These are phyloP conservation scores for Scalesia atractyloides DNA, from an alignment of 129 eudicot species.

Conservation along the genomic window DNA sequence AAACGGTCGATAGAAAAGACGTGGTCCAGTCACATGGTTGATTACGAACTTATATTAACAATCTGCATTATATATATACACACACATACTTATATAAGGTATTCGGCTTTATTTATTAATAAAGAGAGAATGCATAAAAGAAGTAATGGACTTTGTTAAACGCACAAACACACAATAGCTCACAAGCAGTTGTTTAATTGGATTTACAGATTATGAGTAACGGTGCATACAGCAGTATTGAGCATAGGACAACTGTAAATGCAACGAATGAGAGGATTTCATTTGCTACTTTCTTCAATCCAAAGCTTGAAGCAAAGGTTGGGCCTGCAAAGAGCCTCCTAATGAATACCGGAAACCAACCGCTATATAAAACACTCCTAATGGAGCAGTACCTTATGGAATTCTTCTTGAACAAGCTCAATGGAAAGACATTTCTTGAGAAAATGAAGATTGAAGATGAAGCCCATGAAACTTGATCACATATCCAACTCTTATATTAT, in stretches of 20 bases:
- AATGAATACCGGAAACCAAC: conserved; percentile 23
- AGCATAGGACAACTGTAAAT: conserved; percentile 47
- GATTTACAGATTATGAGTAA: conserved; percentile 44
- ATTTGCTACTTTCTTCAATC: conserved; percentile 44
- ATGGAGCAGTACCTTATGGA: conserved; percentile 41
- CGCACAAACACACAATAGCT: neutral
- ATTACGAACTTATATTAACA: too few species aligned
- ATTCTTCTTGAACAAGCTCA: conserved; percentile 46
- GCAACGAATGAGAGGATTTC: conserved; percentile 35
- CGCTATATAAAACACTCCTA: conserved; percentile 31
- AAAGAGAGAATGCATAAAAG: neutral
- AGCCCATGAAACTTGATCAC: conserved; percentile 12
- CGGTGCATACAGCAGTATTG: conserved; percentile 44
- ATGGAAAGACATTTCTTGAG: conserved; percentile 44
- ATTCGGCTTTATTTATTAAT: neutral
- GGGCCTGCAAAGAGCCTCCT: conserved; percentile 44
- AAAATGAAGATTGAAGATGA: conserved; percentile 35
- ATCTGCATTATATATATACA: too few species aligned
- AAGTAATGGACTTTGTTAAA: neutral
- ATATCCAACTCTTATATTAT: neutral
- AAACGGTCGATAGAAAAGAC: neutral
- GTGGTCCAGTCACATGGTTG: neutral
- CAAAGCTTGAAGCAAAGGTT: conserved; percentile 44
- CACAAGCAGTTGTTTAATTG: neutral
- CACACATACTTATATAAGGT: too few species aligned